A percentile compares a stretch with the other conserved stretches of the same genome.
Evolutionary conservation across 2,329 filamentous ascomycete genomes (phyloP).

Genomic region (Leptographium procerum): DNA sequence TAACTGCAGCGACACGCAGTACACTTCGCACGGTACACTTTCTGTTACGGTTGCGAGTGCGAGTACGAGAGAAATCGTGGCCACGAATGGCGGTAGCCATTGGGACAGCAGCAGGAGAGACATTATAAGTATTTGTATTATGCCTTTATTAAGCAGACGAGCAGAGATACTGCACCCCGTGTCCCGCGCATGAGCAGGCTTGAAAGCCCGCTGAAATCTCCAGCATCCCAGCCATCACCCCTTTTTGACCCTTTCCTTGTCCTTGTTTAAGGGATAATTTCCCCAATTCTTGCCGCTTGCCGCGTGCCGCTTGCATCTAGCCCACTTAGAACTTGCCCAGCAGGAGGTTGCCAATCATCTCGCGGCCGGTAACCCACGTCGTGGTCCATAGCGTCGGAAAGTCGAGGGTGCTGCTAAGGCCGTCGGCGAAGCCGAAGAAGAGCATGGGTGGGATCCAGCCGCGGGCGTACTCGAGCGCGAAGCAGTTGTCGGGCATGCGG

Average conservation of each 20-base stretch:
- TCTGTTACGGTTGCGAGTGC: too few species aligned
- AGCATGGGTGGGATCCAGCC: constrained; percentile 93
- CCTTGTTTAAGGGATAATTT: too few species aligned
- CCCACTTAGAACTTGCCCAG: constrained; percentile 55
- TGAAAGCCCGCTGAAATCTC: not conserved
- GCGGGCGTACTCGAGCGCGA: constrained; percentile 72
- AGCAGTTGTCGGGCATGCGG: constrained; percentile 64
- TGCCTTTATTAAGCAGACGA: not conserved
- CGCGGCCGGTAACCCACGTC: constrained; percentile 57
- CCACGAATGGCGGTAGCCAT: too few species aligned
- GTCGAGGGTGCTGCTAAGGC: constrained; percentile 69
- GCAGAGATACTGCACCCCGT: not conserved
- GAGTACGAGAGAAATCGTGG: too few species aligned
- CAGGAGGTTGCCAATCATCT: constrained; percentile 66
- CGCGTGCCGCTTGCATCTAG: too few species aligned
- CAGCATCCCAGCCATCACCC: too few species aligned
- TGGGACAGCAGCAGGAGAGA: too few species aligned
- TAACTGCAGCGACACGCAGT: too few species aligned
- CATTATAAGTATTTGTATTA: too few species aligned
- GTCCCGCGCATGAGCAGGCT: not conserved
- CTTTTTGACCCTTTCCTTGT: too few species aligned
- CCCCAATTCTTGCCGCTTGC: too few species aligned
- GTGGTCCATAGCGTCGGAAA: constrained; percentile 76
- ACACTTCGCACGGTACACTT: too few species aligned
- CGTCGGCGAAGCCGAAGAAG: constrained; percentile 78